Evolutionary conservation across 352 stramenopile species (phyloP).

Genomic region (Paralagenidium karlingii): DNA sequence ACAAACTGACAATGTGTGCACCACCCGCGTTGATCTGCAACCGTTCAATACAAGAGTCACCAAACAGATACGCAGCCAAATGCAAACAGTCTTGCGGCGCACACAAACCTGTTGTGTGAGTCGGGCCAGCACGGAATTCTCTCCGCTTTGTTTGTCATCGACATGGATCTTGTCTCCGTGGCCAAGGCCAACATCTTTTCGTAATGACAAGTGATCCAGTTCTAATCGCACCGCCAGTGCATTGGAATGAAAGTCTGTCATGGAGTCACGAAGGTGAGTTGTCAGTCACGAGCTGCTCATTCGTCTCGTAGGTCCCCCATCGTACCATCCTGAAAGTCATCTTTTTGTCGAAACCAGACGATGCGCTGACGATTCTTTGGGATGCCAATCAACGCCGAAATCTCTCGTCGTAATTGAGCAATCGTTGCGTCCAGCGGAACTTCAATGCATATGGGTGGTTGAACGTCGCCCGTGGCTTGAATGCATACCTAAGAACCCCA

Average conservation of each 20-base stretch:
- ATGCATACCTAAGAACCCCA: slow-evolving; percentile 45
- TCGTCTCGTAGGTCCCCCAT: background rate
- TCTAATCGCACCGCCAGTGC: slow-evolving; percentile 61
- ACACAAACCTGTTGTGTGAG: slow-evolving; percentile 56
- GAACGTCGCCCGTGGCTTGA: slow-evolving; percentile 65
- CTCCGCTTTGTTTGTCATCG: slow-evolving; percentile 62
- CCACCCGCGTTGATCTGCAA: slow-evolving; percentile 73
- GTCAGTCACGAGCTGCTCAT: slow-evolving; percentile 1
- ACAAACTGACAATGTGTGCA: slow-evolving; percentile 69
- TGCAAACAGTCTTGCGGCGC: background rate
- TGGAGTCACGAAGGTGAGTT: background rate
- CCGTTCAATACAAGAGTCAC: too few relatives aligned
- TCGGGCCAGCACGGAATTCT: slow-evolving; percentile 68
- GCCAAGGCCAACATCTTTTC: slow-evolving; percentile 68
- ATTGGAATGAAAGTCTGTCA: slow-evolving; percentile 43
- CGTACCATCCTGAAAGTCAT: slow-evolving; percentile 72
- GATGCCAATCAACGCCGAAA: slow-evolving; percentile 70
- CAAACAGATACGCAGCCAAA: background rate
- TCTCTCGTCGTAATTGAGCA: slow-evolving; percentile 56
- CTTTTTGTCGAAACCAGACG: slow-evolving; percentile 80
- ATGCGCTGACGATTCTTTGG: slow-evolving; percentile 73
- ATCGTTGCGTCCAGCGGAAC: slow-evolving; percentile 71
- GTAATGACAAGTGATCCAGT: slow-evolving; percentile 48
- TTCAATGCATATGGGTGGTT: slow-evolving; percentile 68
- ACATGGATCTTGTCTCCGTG: slow-evolving; percentile 86